A percentile compares a stretch with the other conserved stretches of the same genome.
These are phyloP conservation scores for Torrubiellomyces zombiae DNA, from an alignment of 2,329 filamentous ascomycete species.

Conservation along the genomic window DNA sequence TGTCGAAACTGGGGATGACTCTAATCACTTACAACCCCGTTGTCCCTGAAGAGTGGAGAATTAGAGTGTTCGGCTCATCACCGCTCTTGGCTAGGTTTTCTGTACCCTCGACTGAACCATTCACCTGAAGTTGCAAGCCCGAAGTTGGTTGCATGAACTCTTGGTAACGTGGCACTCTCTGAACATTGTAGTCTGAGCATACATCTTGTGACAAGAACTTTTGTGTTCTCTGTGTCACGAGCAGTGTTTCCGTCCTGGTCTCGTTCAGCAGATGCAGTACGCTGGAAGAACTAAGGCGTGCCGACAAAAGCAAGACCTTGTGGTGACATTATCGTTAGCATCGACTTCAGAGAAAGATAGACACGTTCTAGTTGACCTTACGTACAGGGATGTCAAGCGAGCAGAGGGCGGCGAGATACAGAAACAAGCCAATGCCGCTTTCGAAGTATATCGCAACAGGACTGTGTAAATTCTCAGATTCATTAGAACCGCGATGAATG, in stretches of 20 bases:
- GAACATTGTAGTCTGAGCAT: no score
- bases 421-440: conserved; percentile 10
- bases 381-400: conserved; percentile 6
- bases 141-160: no score
- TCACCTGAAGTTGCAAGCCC: no score
- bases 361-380: no score
- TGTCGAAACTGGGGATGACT: no score
- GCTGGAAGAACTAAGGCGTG: conserved; percentile 7
- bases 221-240: conserved; percentile 5
- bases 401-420: conserved; percentile 8
- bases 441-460: conserved; percentile 10
- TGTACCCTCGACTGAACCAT: no score
- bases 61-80: conserved; percentile 8
- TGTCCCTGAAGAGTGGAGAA: conserved; percentile 17
- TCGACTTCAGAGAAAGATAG: neutral
- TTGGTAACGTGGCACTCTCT: no score
- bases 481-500: no score
- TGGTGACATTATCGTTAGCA: no score
- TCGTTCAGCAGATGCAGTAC: conserved; percentile 6
- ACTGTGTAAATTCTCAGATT: neutral
- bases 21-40: no score
- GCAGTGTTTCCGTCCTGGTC: conserved; percentile 4
- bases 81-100: conserved; percentile 1
- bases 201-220: no score
- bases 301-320: conserved; percentile 10